Evolutionary conservation across 176 grass and related monocot species (phyloP), one percentile per base, ranked within the genome.

Genomic region (Avena insularis): DNA sequence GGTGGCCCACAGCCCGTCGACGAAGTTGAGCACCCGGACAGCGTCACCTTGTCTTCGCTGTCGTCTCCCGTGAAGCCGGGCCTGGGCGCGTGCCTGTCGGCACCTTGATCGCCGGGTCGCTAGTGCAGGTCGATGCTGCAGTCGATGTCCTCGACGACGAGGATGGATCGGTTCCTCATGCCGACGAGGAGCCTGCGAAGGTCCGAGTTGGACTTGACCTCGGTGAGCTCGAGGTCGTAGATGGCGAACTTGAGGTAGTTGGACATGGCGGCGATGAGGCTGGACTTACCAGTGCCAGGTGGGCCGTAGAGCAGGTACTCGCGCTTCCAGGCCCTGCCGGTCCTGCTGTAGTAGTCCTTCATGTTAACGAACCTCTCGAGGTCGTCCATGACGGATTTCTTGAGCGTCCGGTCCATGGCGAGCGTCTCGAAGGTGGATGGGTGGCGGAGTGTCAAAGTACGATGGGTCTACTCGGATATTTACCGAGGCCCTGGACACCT

Each of bases 241-340:
- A 98, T 76, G 83, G 95, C 93, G 69, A 88, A 98, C 62, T 82
- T 90, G 65, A 98, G 88, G 54, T 86, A 79, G 78, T 98, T 98
- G 21, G 95, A 93, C 84, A 98, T 98, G 63, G 95, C 91, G 0
- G 93, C 95, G 12, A 98, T 87, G 25, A 98, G 87, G 89, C 91
- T 98, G 48, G 95, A 98, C 69, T 98, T 98, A 60, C 95, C 93
- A 0, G 95, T 98, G 45, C 95, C 93, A 25, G 95, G 95, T 1
- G 95, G 95, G 5, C 93, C 93, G 10, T 93, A 82, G 11, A 98
- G 82, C 88, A 98, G 84, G 80, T 98, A 98, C 56, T 93, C 95
- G 21, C 95, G 83, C 59, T 98, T 98, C 95, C 95, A 98, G 27
- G 95, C 95, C 65, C 91, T 91, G 14, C 93, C 95, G 0, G 88